Conservation (phyloP, 768 basidiomycete species). For the Rhodocollybia butyracea region DNA sequence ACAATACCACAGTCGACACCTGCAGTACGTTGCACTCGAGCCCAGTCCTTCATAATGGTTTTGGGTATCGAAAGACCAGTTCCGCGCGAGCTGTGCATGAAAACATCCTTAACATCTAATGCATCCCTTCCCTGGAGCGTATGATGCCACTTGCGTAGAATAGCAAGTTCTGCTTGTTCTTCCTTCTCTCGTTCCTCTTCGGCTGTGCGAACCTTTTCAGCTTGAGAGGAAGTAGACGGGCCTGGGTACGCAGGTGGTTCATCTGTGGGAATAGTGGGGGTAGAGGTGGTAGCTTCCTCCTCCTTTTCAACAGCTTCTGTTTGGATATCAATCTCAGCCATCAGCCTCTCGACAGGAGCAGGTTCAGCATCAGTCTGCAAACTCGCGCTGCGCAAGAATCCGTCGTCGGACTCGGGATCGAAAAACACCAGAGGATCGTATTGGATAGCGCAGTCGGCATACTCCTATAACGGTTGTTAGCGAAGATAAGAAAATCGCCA, state of each 20-base stretch:
- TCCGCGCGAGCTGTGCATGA: neutral
- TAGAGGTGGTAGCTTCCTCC: constrained; percentile 62
- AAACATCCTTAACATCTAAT: neutral
- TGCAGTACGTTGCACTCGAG: constrained; percentile 18
- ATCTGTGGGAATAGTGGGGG: constrained; percentile 69
- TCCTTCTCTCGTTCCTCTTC: constrained; percentile 35
- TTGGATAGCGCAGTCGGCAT: constrained; percentile 70
- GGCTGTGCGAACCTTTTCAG: constrained; percentile 44
- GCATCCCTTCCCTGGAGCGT: neutral
- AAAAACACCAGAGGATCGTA: constrained; percentile 58
- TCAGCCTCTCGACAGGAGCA: constrained; percentile 28
- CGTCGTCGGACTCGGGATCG: constrained; percentile 5
- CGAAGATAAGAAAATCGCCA: neutral
- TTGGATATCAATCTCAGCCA: constrained; percentile 60
- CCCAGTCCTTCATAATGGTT: constrained; percentile 1
- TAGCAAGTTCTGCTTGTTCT: neutral
- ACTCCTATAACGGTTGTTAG: constrained; percentile 59
- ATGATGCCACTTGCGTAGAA: constrained; percentile 3
- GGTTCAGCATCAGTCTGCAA: constrained; percentile 62
- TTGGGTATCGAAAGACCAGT: neutral
- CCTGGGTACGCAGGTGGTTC: constrained; percentile 66
- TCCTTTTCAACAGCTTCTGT: constrained; percentile 47
- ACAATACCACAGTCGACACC: constrained; percentile 55
- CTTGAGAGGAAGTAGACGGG: constrained; percentile 41
- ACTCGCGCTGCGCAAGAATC: constrained; percentile 26